Conservation (phyloP, 352 stramenopile genomes). For the Globisporangium abappressorium region DNA sequence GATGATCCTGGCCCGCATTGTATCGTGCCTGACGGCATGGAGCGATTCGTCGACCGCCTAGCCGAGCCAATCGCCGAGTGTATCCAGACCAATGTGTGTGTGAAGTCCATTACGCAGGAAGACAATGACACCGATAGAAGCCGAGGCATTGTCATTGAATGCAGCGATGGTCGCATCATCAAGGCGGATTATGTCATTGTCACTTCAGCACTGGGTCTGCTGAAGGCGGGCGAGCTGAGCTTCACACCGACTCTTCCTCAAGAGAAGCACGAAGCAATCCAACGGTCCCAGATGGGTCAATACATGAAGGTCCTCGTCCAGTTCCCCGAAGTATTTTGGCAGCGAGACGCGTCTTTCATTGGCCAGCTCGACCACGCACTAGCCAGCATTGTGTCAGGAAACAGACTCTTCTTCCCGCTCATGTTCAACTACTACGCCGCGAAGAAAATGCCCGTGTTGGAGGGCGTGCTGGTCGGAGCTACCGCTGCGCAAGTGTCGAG, state of each 20-base stretch:
- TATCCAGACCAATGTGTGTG: slow-evolving; percentile 30
- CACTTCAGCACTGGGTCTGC: slow-evolving; percentile 49
- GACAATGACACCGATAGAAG: slow-evolving; percentile 6
- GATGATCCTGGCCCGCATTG: slow-evolving; percentile 51
- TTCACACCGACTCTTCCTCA: slow-evolving; percentile 50
- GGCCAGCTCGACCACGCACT: slow-evolving; percentile 25
- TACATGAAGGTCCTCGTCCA: slow-evolving; percentile 80
- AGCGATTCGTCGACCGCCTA: slow-evolving; percentile 43
- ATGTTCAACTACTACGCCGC: slow-evolving; percentile 59
- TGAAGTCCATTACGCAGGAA: slow-evolving; percentile 29
- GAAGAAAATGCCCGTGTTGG: slow-evolving; percentile 51
- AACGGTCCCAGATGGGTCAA: slow-evolving; percentile 55
- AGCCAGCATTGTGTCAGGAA: neutral
- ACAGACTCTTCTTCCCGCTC: slow-evolving; percentile 39
- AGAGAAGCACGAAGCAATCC: slow-evolving; percentile 40
- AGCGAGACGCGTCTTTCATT: slow-evolving; percentile 40
- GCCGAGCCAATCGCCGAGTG: slow-evolving; percentile 25
- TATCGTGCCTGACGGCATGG: slow-evolving; percentile 48
- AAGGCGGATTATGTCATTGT: slow-evolving; percentile 47
- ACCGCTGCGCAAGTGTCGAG: slow-evolving; percentile 37
- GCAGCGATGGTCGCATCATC: slow-evolving; percentile 21
- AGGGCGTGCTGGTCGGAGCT: slow-evolving; percentile 50
- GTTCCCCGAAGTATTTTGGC: slow-evolving; percentile 66
- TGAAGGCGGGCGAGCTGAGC: slow-evolving; percentile 39
- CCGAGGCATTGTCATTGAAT: slow-evolving; percentile 32